A percentile compares a stretch with the other conserved stretches of the same genome.
Evolutionary conservation across 768 basidiomycete genomes (phyloP).

Genomic region (Obba rivulosa): DNA sequence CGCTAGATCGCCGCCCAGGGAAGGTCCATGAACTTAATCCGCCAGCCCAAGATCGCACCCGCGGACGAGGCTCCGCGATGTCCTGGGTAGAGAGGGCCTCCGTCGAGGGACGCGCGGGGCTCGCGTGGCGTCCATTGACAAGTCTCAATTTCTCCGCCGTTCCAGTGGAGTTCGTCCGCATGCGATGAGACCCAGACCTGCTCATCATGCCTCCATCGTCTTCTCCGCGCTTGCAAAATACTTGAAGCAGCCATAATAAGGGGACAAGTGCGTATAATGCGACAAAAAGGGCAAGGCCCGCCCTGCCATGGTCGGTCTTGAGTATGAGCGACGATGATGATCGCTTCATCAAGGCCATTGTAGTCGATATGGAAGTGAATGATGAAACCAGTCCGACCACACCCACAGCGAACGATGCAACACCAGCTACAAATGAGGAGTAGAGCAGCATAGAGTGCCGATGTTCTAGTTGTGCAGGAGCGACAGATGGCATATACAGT

Average conservation of each 20-base stretch:
- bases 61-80: constrained; percentile 21
- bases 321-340: constrained; percentile 32
- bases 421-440: constrained; percentile 32
- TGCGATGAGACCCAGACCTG: background rate
- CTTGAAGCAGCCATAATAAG: constrained; percentile 29
- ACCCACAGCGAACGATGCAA: constrained; percentile 54
- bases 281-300: constrained; percentile 59
- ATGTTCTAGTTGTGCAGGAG: constrained; percentile 16
- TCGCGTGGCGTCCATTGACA: constrained; percentile 18
- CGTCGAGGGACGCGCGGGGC: constrained; percentile 23
- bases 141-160: constrained; percentile 35
- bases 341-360: constrained; percentile 25
- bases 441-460: constrained; percentile 24
- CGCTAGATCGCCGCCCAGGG: constrained; percentile 33
- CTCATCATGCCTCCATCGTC: constrained; percentile 4
- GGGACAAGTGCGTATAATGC: constrained; percentile 54
- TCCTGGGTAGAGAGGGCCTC: constrained; percentile 21
- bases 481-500: constrained; percentile 34
- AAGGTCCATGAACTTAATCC: constrained; percentile 30
- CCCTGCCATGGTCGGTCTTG: constrained; percentile 58
- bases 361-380: constrained; percentile 49
- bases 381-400: constrained; percentile 56
- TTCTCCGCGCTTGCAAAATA: constrained; percentile 5
- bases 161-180: constrained; percentile 33
- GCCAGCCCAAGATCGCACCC: constrained; percentile 34